phyloP scores from a whole-genome alignment of 2,329 filamentous ascomycete genomes.

The Clonostachys solani region DNA sequence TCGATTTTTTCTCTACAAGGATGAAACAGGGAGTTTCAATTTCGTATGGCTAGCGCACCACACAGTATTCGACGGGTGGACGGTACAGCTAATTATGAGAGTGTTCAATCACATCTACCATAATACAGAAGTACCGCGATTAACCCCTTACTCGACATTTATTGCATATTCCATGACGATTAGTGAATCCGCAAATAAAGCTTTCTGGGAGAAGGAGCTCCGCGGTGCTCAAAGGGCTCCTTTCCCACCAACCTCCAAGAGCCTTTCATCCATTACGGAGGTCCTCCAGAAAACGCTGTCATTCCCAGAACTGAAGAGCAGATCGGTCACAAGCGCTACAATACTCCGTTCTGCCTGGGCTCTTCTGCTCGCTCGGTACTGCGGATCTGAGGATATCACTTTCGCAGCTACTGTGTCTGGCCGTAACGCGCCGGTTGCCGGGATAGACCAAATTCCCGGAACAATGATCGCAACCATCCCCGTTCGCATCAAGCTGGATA shows the following conservation, averaged over 20 bases:
- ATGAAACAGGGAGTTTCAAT: neutral
- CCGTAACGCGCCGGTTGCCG: slow-evolving; percentile 14
- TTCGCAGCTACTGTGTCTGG: slow-evolving; percentile 20
- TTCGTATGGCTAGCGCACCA: slow-evolving; percentile 16
- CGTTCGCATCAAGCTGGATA: slow-evolving; percentile 9
- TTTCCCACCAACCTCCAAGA: neutral
- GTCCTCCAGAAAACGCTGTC: neutral
- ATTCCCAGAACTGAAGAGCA: neutral
- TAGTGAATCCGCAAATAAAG: neutral
- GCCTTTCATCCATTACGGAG: neutral
- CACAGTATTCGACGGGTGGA: slow-evolving; percentile 1
- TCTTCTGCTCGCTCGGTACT: slow-evolving; percentile 12
- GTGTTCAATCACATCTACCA: slow-evolving; percentile 3
- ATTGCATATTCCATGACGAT: neutral
- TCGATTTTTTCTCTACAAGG: slow-evolving; percentile 2
- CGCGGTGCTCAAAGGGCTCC: slow-evolving; percentile 1
- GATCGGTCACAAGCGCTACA: slow-evolving; percentile 9
- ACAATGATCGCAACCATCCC: slow-evolving; percentile 23
- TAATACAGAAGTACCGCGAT: neutral
- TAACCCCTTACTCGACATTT: slow-evolving; percentile 6
- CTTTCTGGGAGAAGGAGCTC: neutral
- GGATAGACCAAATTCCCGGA: slow-evolving; percentile 17
- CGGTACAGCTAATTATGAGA: neutral
- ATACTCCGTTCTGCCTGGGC: slow-evolving; percentile 17
- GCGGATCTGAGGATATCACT: slow-evolving; percentile 10